Base-by-base conservation (phyloP, 148 eudicot species). In the Nyssa sinensis region DNA sequence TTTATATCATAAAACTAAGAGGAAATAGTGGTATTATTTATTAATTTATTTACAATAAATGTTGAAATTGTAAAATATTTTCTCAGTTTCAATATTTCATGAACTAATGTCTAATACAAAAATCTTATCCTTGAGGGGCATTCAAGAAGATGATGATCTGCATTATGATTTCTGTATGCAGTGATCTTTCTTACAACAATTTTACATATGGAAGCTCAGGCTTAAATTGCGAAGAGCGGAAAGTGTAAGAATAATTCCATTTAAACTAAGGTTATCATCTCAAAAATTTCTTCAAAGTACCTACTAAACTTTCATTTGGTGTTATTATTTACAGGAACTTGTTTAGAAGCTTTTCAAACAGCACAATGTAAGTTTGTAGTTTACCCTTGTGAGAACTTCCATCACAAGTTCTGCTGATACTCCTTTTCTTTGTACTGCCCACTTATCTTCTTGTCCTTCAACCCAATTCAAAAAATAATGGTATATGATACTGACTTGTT, bases 161-260 rank as follows among this genome's bases (percentile, higher is more conserved):
- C 63, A 37, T 28, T 73, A 2, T 44, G 21, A 44, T 30, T 37
- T 75, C 4, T 64, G n/a, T 27, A 1, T 66, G 25, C 81, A 78
- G 81, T 78, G 81, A 78, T 49, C 67, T 78, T n/a, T 78, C 81
- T 16, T 78, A 57, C 67, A 78, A 78, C 72, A 78, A 72, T 44
- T 35, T 78, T 37, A 71, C 76, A 23, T 3, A 13, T 49, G 31
- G 17, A 33, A 27, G 4, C 37, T 47, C 62, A 13, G 55, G 58
- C 57, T 37, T 14, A 39, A 41, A 24, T 37, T 78, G 81, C 60
- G 76, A 78, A 49, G n/a, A 25, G 53, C 37, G 19, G 21, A 67
- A 23, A 5, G n/a, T 68, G 81, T 78, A 67, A 71, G 81, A 59
- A 29, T 44, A 29, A 61, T 37, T 60, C 24, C 51, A 5, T 27